A percentile compares a stretch with the other conserved stretches of the same genome.
Evolutionary conservation across 352 stramenopile genomes (phyloP).

Genomic region (Elongisporangium prolatum): DNA sequence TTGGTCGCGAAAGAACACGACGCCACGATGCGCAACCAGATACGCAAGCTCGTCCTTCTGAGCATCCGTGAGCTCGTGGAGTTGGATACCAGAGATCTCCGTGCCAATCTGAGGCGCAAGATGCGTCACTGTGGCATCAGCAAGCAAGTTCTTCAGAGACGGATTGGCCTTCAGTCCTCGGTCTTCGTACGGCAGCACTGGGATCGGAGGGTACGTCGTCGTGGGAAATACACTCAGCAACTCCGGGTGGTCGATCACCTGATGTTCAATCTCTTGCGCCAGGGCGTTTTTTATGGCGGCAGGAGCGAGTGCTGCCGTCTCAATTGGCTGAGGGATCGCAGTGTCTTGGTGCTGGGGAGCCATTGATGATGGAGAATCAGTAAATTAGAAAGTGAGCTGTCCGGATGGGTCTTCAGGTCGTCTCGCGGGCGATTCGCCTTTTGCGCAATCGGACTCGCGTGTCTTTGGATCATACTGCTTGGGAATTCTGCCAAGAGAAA

Average conservation of each 20-base stretch:
- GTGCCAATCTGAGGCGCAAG: conserved; percentile 20
- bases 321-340: neutral
- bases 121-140: conserved; percentile 12
- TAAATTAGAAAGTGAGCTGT: conserved; percentile 19
- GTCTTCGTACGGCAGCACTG: conserved; percentile 21
- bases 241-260: conserved; percentile 12
- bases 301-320: neutral
- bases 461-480: no score
- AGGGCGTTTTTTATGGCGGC: conserved; percentile 23
- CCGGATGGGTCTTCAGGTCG: no score
- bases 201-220: conserved; percentile 24
- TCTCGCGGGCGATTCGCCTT: neutral
- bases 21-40: conserved; percentile 10
- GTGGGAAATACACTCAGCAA: conserved; percentile 18
- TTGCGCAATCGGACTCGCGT: no score
- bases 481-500: no score
- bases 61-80: conserved; percentile 23
- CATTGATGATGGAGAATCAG: conserved; percentile 17
- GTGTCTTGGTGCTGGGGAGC: conserved; percentile 14
- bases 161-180: conserved; percentile 23
- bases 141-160: conserved; percentile 27
- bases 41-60: conserved; percentile 15
- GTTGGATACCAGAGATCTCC: conserved; percentile 19
- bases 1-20: conserved; percentile 19
- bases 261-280: conserved; percentile 6